phyloP scores from a whole-genome alignment of 1,284 basidiomycete genomes.

The Xerocomus amazonicus region DNA sequence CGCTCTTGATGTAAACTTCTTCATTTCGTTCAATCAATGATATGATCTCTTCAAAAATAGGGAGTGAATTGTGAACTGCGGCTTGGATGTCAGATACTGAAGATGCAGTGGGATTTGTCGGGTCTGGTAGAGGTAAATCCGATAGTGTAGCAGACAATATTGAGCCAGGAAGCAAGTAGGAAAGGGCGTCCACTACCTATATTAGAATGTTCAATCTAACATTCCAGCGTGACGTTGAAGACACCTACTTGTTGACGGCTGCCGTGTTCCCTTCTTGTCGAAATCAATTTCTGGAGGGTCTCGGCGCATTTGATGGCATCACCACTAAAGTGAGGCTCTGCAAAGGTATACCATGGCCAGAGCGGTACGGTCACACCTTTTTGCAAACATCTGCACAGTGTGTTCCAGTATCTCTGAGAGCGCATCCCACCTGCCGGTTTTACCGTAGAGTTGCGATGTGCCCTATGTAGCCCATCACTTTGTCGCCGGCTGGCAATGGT shows the following conservation, averaged over 20 bases:
- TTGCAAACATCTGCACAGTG: conserved; percentile 52
- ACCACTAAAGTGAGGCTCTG: conserved; percentile 42
- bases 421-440: conserved; percentile 57
- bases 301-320: conserved; percentile 82
- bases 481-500: neutral
- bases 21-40: conserved; percentile 56
- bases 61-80: conserved; percentile 67
- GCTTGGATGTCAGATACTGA: conserved; percentile 56
- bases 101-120: conserved; percentile 65
- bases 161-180: conserved; percentile 75
- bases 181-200: conserved; percentile 68
- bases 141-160: conserved; percentile 63
- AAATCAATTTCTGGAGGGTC: conserved; percentile 73
- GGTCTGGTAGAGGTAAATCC: conserved; percentile 69
- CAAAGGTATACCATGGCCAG: neutral
- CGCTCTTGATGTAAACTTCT: conserved; percentile 48
- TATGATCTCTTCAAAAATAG: conserved; percentile 66
- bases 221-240: neutral
- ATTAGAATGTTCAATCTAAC: conserved; percentile 27
- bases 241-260: conserved; percentile 51
- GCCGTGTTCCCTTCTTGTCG: conserved; percentile 59
- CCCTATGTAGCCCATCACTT: conserved; percentile 44
- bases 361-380: conserved; percentile 44
- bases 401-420: conserved; percentile 52
- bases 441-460: conserved; percentile 71